A percentile compares a stretch with the other conserved stretches of the same genome.
These are phyloP conservation scores for Andrographis paniculata DNA, from an alignment of 305 asterid species.

Conservation along the genomic window DNA sequence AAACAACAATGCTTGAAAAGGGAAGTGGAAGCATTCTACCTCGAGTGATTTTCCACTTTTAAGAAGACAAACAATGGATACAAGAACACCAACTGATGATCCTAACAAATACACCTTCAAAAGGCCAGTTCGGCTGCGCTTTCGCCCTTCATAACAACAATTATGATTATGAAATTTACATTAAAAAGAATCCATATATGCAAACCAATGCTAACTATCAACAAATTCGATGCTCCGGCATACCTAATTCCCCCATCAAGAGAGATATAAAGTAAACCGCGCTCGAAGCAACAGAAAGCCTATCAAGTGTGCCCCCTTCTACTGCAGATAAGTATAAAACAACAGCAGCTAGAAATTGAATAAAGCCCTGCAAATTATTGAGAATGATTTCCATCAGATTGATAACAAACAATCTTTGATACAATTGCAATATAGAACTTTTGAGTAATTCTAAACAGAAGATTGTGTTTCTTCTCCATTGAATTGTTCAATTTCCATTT, in stretches of 20 bases:
- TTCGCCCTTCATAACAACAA: constrained; percentile 50
- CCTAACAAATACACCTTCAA: constrained; percentile 57
- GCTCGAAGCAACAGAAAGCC: constrained; percentile 29
- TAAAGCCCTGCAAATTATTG: constrained; percentile 34
- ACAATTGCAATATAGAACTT: not conserved
- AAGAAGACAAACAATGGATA: constrained; percentile 32
- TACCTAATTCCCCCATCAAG: constrained; percentile 65
- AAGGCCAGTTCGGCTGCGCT: constrained; percentile 39
- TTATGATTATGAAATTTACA: constrained; percentile 1
- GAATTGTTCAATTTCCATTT: not conserved
- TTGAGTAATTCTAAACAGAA: not conserved
- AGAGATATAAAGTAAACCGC: constrained; percentile 39
- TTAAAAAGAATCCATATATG: not conserved
- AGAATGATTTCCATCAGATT: constrained; percentile 6
- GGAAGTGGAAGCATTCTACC: constrained; percentile 25
- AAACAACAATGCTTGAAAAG: not conserved
- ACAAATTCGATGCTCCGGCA: constrained; percentile 5
- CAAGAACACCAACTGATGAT: constrained; percentile 40
- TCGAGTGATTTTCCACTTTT: constrained; percentile 29
- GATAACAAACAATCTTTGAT: not conserved
- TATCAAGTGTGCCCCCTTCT: constrained; percentile 30
- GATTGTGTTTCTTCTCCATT: not conserved
- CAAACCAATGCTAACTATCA: constrained; percentile 1
- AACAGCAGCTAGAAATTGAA: constrained; percentile 33
- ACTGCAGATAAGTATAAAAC: constrained; percentile 24